These are phyloP conservation scores for Cladophialophora carrionii DNA, from an alignment of 2,329 filamentous ascomycete genomes.

Conservation along the genomic window DNA sequence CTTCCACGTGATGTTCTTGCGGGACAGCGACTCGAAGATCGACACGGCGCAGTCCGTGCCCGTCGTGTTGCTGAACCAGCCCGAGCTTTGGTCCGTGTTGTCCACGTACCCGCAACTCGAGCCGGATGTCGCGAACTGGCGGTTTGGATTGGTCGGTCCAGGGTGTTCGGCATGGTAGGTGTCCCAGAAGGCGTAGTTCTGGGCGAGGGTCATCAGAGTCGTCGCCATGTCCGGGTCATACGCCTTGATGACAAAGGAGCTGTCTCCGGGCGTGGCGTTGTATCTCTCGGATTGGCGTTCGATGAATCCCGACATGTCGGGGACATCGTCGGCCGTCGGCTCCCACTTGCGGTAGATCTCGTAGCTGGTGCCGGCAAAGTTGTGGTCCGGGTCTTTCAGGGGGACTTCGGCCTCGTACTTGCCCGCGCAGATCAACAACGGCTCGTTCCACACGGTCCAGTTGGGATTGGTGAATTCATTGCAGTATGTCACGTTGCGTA, in stretches of 20 bases:
- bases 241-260: constrained; percentile 30
- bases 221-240: constrained; percentile 24
- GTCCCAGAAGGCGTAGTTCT: constrained; percentile 33
- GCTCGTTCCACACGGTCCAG: constrained; percentile 31
- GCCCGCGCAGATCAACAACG: constrained; percentile 27
- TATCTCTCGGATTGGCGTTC: constrained; percentile 31
- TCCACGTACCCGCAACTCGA: constrained; percentile 30
- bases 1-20: constrained; percentile 32
- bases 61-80: constrained; percentile 29
- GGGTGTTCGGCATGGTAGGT: constrained; percentile 30
- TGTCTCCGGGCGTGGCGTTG: constrained; percentile 30
- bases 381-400: constrained; percentile 29
- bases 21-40: constrained; percentile 28
- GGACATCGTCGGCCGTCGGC: constrained; percentile 22
- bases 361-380: constrained; percentile 31
- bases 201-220: constrained; percentile 21
- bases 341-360: constrained; percentile 35
- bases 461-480: constrained; percentile 33
- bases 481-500: constrained; percentile 26
- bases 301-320: constrained; percentile 33
- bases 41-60: constrained; percentile 22
- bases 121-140: constrained; percentile 26
- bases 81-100: constrained; percentile 26
- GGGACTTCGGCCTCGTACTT: constrained; percentile 29
- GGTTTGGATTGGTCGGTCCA: constrained; percentile 29